Percentiles rank a stretch among this genome's conserved stretches.
phyloP scores from a whole-genome alignment of 2,329 filamentous ascomycete species.

The Monosporascus sp. region DNA sequence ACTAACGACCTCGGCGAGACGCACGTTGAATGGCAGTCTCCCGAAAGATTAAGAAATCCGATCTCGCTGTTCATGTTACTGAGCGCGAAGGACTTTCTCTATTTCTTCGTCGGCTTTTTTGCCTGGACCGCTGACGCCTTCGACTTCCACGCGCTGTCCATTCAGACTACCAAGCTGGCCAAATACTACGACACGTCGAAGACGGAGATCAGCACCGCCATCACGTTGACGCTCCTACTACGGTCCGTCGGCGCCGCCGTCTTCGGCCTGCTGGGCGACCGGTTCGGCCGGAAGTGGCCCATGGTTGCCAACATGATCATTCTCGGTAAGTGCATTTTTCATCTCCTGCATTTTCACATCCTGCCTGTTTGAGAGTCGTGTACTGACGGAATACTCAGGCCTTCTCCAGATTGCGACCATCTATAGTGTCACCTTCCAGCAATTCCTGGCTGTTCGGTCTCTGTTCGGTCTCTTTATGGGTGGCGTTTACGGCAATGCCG shows the following conservation, averaged over 20 bases:
- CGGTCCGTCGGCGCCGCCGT: slow-evolving; percentile 68
- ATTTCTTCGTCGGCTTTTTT: slow-evolving; percentile 67
- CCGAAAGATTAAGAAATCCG: slow-evolving; percentile 64
- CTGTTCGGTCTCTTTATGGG: slow-evolving; percentile 78
- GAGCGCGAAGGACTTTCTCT: slow-evolving; percentile 63
- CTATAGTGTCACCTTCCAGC: slow-evolving; percentile 64
- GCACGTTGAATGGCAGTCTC: slow-evolving; percentile 61
- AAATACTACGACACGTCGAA: slow-evolving; percentile 47
- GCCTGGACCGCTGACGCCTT: slow-evolving; percentile 81
- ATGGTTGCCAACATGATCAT: slow-evolving; percentile 78
- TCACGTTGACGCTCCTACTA: slow-evolving; percentile 69
- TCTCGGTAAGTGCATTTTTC: slow-evolving; percentile 38
- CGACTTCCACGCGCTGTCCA: slow-evolving; percentile 75
- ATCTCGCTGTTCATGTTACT: slow-evolving; percentile 63
- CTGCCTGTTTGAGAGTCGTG: slow-evolving; percentile 17
- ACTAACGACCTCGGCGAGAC: slow-evolving; percentile 61
- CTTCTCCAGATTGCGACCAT: slow-evolving; percentile 69
- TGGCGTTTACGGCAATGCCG: slow-evolving; percentile 73
- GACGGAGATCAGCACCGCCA: slow-evolving; percentile 68
- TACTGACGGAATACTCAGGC: slow-evolving; percentile 26
- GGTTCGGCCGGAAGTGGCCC: slow-evolving; percentile 77
- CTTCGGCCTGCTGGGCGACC: slow-evolving; percentile 74
- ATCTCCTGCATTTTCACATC: slow-evolving; percentile 18
- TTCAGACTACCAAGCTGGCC: slow-evolving; percentile 69
- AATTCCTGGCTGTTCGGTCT: slow-evolving; percentile 70